Evolutionary conservation across 177 flowering plant species (phyloP).

Genomic region (Vitis hybrid): DNA sequence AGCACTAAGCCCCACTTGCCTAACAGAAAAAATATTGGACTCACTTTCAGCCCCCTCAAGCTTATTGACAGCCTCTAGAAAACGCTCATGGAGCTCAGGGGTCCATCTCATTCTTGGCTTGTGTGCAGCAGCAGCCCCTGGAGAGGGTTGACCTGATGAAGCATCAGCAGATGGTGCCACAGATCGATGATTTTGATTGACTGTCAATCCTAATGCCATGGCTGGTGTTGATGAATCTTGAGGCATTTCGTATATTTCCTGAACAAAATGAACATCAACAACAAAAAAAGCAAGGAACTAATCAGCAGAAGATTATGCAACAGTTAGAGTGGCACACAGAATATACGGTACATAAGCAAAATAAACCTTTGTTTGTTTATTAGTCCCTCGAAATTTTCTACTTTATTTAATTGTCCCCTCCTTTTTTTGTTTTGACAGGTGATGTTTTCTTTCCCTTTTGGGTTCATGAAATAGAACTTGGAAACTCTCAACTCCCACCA

Average conservation of each 20-base stretch:
- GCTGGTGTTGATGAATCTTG: slow-evolving; percentile 29
- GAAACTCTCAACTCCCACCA: no score
- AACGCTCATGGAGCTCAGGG: slow-evolving; percentile 65
- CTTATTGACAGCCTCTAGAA: slow-evolving; percentile 57
- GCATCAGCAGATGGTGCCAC: slow-evolving; percentile 26
- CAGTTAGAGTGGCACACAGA: background rate
- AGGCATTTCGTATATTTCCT: slow-evolving; percentile 57
- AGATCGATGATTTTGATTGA: slow-evolving; percentile 17
- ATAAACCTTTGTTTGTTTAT: no score
- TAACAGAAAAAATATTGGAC: slow-evolving; percentile 11
- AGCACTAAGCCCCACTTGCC: no score
- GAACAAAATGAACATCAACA: slow-evolving; percentile 9
- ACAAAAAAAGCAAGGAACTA: slow-evolving; percentile 2
- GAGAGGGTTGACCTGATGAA: slow-evolving; percentile 32
- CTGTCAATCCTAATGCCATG: slow-evolving; percentile 10
- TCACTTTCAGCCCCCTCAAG: slow-evolving; percentile 70
- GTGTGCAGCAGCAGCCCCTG: slow-evolving; percentile 39
- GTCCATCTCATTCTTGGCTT: slow-evolving; percentile 77
- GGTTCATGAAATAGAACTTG: no score
- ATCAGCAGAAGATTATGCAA: background rate
- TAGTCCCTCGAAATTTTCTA: no score
- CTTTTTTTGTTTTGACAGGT: no score
- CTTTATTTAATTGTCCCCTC: no score
- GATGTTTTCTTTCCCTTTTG: background rate
- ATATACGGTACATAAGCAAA: no score